Base-by-base conservation (phyloP, 2,329 filamentous ascomycete species). In the Talaromyces islandicus region DNA sequence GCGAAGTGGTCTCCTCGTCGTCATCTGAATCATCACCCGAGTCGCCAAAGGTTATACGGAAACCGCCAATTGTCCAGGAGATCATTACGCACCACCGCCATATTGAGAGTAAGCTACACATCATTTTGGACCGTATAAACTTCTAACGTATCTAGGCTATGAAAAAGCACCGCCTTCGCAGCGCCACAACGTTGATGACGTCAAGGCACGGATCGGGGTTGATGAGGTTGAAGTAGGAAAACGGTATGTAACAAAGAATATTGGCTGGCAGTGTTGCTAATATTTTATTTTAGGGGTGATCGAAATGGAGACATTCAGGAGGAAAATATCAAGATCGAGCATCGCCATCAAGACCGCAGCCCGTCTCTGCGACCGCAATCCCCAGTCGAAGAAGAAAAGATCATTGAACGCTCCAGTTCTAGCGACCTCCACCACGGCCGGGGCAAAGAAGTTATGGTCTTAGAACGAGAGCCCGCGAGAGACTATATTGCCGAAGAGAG, bases 1-100 rank as follows among this genome's bases (percentile, higher is more conserved):
- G 72, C 41, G 73, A 74, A 30, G 52, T 58, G 9, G 24, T 59
- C 7, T 81, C 81, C 11, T 79, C 78, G 30, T 10, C 30, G 17
- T 72, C 81, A 21, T 80, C 81, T 4, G 82, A 83, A 21, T 84
- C 85, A 54, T 73, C 76, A 54, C 75, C 78, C 9, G 81, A 83
- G 51, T 86, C 85, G 30, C 82, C 83, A 64, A n/a, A 50, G 9
- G 81, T 89, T 51, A 87, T 94, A 67, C 83, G 86, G 48, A 87
- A 88, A 21, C 91, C 91, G 35, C 89, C 88, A 0, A 91, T 96
- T 66, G 90, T 93, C 74, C 86, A 93, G 69, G 90, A 96, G 71
- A 87, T 96, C 61, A 92, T 95, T 65, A 95, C 91, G 0, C 90
- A 94, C 75, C 93, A 94, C 71, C 84, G 88, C 60, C 89, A 93